Evolutionary conservation across 164 flowering plant genomes (phyloP), one percentile per base, ranked within the genome.

Genomic region (Stephania japonica): DNA sequence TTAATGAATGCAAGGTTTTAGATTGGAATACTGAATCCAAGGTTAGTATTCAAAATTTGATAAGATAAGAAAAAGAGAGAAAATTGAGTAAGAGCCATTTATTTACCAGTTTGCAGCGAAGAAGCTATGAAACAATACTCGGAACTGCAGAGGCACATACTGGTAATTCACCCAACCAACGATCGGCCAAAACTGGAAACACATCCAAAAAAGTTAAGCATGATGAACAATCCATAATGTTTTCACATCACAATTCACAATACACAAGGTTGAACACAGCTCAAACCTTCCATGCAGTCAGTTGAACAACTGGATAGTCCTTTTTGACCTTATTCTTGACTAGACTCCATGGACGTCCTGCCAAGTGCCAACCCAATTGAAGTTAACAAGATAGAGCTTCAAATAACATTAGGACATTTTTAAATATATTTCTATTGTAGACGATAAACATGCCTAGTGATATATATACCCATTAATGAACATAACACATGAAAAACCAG

Each of bases 161-260:
- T 86, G 88, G 81, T 91, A 85, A 73, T 91, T 91, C 75, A 91
- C 81, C 91, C 88, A 88, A 65, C 86, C 90, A 70, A 91, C 86
- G 1, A 88, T 75, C n/a, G 97, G 97, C 94, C 91, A 87, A 77
- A 91, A 86, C 94, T 90, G 90, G 83, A 81, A 73, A 26, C 9
- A 53, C 11, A 66, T 14, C 23, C 7, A 12, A 73, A 32, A 56
- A 9, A 69, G 42, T 64, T 63, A 56, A 8, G 38, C 16, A 14
- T 11, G 42, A 43, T 26, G 43, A 38, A 59, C 32, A 27, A 69
- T 41, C 56, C 66, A 50, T 64, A 41, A 49, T 38, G 14, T 62
- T 25, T 14, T 59, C 3, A 32, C 38, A 59, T 61, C 25, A 5
- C 44, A 67, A 4, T 26, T 9, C 18, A 50, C 27, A 26, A 50